Conservation (phyloP, 2,329 filamentous ascomycete genomes). For the Epichloe gansuensis region DNA sequence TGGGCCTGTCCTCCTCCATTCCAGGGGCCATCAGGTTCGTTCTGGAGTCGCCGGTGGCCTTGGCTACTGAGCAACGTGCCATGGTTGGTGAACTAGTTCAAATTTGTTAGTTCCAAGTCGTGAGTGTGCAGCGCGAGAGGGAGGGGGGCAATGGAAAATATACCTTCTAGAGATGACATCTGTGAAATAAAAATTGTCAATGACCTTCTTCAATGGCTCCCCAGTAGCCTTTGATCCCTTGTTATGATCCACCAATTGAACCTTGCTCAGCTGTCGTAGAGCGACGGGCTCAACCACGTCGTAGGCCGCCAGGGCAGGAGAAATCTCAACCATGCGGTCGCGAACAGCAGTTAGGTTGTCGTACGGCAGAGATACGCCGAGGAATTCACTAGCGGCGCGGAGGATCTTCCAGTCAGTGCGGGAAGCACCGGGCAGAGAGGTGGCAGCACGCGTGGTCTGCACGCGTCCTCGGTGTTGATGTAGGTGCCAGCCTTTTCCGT, state of each 20-base stretch:
- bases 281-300: slow-evolving; percentile 79
- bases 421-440: slow-evolving; percentile 75
- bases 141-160: slow-evolving; percentile 20
- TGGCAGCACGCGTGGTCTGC: slow-evolving; percentile 85
- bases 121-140: background rate
- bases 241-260: slow-evolving; percentile 93
- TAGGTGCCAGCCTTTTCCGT: slow-evolving; percentile 95
- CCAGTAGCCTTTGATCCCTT: slow-evolving; percentile 68
- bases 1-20: slow-evolving; percentile 48
- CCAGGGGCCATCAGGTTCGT: slow-evolving; percentile 71
- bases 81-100: slow-evolving; percentile 80
- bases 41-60: slow-evolving; percentile 66
- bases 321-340: slow-evolving; percentile 92
- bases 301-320: slow-evolving; percentile 77
- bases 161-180: slow-evolving; percentile 94
- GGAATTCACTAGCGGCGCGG: slow-evolving; percentile 81
- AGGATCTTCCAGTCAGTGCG: slow-evolving; percentile 99
- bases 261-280: slow-evolving; percentile 67
- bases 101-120: background rate
- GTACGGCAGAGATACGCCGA: slow-evolving; percentile 77
- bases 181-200: slow-evolving; percentile 98
- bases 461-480: slow-evolving; percentile 94
- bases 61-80: slow-evolving; percentile 91
- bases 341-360: slow-evolving; percentile 83
- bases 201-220: slow-evolving; percentile 67